A percentile compares a stretch with the other conserved stretches of the same genome.
These are phyloP conservation scores for Trapa incisa DNA, from an alignment of 345 rosid genomes.

Conservation along the genomic window DNA sequence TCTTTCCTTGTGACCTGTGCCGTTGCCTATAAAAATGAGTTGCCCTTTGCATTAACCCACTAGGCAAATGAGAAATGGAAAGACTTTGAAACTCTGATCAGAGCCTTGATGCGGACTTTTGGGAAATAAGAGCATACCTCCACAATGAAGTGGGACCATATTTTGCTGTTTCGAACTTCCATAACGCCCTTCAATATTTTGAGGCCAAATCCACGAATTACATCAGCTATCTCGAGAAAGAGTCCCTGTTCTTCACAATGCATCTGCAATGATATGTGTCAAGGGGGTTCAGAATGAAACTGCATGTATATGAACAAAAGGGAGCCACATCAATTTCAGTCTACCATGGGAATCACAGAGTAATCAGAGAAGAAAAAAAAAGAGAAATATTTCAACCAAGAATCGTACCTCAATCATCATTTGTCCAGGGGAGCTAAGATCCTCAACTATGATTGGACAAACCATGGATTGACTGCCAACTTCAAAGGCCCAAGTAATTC, in stretches of 20 bases:
- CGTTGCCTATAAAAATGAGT: conserved; percentile 33
- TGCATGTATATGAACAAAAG: no score
- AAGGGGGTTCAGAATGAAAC: no score
- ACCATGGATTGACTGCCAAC: conserved; percentile 46
- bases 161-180: conserved; percentile 45
- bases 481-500: conserved; percentile 81
- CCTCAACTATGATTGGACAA: conserved; percentile 83
- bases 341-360: no score
- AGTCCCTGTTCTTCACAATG: conserved; percentile 61
- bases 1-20: conserved; percentile 51
- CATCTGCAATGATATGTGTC: conserved; percentile 35
- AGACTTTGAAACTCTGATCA: not conserved
- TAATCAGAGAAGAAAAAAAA: no score
- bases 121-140: conserved; percentile 33
- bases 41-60: not conserved
- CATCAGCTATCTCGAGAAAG: conserved; percentile 76
- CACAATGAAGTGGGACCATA: conserved; percentile 78
- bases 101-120: no score
- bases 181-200: conserved; percentile 69
- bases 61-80: no score
- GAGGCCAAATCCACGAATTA: conserved; percentile 58
- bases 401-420: conserved; percentile 69
- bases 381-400: not conserved
- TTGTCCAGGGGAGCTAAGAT: conserved; percentile 50
- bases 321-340: no score